Conservation (phyloP, 225 moss, liverwort and hornwort genomes). For the Bryum argenteum region DNA sequence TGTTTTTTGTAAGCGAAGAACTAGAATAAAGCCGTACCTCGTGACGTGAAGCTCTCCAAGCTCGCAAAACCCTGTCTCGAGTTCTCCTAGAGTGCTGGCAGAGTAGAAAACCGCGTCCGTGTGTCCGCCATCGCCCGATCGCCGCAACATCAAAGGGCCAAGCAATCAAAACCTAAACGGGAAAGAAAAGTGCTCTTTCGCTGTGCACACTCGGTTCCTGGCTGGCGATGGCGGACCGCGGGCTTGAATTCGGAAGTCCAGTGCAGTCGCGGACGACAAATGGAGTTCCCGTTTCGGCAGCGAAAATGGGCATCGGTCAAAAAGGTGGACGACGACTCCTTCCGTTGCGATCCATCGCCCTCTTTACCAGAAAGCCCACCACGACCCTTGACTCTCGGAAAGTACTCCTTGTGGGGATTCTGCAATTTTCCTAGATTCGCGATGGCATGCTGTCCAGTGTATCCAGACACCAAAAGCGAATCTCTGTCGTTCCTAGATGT, state of each 20-base stretch:
- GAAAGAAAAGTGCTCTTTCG: background rate
- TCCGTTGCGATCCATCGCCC: slow-evolving; percentile 23
- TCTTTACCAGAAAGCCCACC: slow-evolving; percentile 40
- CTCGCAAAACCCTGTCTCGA: slow-evolving; percentile 34
- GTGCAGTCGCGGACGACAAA: slow-evolving; percentile 26
- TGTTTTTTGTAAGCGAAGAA: background rate
- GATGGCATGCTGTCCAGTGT: background rate
- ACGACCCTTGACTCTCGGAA: slow-evolving; percentile 36
- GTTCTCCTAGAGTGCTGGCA: slow-evolving; percentile 10
- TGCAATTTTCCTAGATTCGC: accelerated
- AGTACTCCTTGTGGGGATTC: background rate
- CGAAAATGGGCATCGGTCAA: slow-evolving; percentile 44
- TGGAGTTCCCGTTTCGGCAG: slow-evolving; percentile 39
- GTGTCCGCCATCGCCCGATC: slow-evolving; percentile 38
- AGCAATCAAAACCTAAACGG: slow-evolving; percentile 28
- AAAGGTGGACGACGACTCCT: slow-evolving; percentile 48
- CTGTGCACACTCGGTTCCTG: background rate
- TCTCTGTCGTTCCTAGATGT: background rate
- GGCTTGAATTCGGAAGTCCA: slow-evolving; percentile 21
- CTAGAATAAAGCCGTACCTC: slow-evolving; percentile 21
- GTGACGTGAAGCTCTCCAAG: slow-evolving; percentile 21
- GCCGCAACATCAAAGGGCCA: slow-evolving; percentile 21
- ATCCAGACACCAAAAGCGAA: background rate
- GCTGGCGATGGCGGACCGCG: slow-evolving; percentile 25
- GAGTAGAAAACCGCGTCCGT: slow-evolving; percentile 12